These are phyloP conservation scores for Talaromyces albobiverticillius DNA, from an alignment of 2,329 filamentous ascomycete species.

Conservation along the genomic window DNA sequence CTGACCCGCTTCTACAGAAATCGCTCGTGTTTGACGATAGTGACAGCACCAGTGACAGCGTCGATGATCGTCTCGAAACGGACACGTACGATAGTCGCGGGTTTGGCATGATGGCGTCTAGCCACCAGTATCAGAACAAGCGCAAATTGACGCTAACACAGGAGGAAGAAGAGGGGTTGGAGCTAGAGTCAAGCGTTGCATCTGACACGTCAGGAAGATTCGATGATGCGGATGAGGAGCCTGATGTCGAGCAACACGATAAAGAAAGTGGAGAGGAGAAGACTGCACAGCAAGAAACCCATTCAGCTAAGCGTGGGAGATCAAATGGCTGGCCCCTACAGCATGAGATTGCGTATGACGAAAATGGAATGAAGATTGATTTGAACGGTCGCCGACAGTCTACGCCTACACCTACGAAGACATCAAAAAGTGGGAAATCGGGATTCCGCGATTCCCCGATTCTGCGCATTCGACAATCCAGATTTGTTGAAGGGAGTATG, in stretches of 20 bases:
- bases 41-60: slow-evolving; percentile 9
- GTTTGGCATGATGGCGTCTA: background rate
- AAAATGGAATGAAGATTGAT: slow-evolving; percentile 16
- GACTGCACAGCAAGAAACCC: slow-evolving; percentile 11
- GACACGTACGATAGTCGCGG: background rate
- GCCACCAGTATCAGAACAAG: slow-evolving; percentile 17
- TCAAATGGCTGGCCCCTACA: slow-evolving; percentile 45
- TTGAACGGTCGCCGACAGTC: background rate
- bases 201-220: slow-evolving; percentile 34
- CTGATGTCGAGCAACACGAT: slow-evolving; percentile 9
- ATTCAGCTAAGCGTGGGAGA: slow-evolving; percentile 42
- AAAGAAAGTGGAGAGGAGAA: background rate
- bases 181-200: slow-evolving; percentile 14
- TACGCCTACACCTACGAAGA: slow-evolving; percentile 15
- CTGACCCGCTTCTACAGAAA: slow-evolving; percentile 24
- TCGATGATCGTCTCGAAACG: background rate
- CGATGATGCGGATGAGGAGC: slow-evolving; percentile 32
- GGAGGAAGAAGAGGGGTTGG: too few relatives aligned
- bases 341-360: slow-evolving; percentile 17
- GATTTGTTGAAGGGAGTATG: slow-evolving; percentile 78
- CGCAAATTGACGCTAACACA: slow-evolving; percentile 26
- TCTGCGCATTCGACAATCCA: slow-evolving; percentile 56
- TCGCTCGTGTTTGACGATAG: slow-evolving; percentile 19
- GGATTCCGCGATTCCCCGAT: slow-evolving; percentile 5
- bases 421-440: background rate